These are phyloP conservation scores for Pugionium dolabratum DNA, from an alignment of 345 rosid genomes.

Conservation along the genomic window DNA sequence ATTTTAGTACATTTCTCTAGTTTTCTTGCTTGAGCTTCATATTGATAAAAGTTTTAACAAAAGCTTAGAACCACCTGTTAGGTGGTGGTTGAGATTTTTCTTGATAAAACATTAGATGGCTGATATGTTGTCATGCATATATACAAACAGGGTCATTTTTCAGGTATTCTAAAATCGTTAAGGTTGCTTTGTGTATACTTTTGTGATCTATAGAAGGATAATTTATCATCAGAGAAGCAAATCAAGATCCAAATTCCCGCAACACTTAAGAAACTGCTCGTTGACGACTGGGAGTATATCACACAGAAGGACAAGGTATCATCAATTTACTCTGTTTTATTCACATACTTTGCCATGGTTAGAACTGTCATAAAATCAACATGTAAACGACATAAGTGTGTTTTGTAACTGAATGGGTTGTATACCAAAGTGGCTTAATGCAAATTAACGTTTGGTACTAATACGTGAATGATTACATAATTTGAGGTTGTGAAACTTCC, in stretches of 20 bases:
- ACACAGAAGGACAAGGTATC: constrained; percentile 81
- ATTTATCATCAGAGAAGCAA: constrained; percentile 56
- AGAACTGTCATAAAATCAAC: neutral
- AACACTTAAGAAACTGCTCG: constrained; percentile 76
- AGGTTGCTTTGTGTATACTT: constrained; percentile 26
- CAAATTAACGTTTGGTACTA: no score
- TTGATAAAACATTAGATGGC: neutral
- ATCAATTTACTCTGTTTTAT: constrained; percentile 8
- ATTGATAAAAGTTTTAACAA: neutral
- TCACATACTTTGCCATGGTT: neutral
- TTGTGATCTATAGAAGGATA: constrained; percentile 52
- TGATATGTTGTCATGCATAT: no score
- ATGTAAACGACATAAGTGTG: neutral
- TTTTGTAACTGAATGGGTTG: neutral
- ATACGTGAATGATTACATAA: constrained; percentile 35
- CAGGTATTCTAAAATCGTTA: no score
- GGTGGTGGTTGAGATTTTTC: no score
- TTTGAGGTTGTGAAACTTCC: constrained; percentile 89
- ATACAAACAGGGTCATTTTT: no score
- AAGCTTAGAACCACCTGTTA: no score
- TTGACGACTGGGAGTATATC: constrained; percentile 85
- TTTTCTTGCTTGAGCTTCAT: neutral
- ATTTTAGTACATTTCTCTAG: constrained; percentile 2
- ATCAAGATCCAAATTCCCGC: constrained; percentile 83
- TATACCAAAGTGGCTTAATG: constrained; percentile 2